phyloP scores from a whole-genome alignment of 2,329 filamentous ascomycete species.

The Hypomyces rosellus region DNA sequence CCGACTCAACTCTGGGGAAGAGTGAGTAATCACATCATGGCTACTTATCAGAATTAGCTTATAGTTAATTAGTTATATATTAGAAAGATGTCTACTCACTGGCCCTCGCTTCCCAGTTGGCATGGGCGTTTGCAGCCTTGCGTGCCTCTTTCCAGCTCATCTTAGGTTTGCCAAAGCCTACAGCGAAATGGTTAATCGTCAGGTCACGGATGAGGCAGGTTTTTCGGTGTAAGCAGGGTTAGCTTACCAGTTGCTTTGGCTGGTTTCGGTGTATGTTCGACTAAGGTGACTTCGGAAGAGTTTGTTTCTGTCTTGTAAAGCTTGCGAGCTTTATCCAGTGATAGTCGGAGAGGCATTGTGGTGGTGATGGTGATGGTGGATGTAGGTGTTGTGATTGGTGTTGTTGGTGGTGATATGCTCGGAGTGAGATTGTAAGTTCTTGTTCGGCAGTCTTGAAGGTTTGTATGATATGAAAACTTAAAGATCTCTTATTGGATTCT shows the following conservation, averaged over 20 bases:
- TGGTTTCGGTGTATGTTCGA: background rate
- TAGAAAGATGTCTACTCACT: background rate
- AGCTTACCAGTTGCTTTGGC: background rate
- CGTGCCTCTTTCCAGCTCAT: conserved; percentile 10
- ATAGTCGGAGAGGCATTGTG: conserved; percentile 4
- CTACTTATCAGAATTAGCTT: background rate
- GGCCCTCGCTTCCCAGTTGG: conserved; percentile 4
- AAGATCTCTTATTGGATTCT: too few species aligned
- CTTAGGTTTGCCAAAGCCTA: background rate
- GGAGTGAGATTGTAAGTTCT: too few species aligned
- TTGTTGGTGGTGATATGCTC: too few species aligned
- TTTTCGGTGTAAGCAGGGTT: background rate
- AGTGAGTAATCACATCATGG: too few species aligned
- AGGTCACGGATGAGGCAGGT: too few species aligned
- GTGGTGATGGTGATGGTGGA: too few species aligned
- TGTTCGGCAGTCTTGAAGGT: too few species aligned
- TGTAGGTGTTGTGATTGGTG: too few species aligned
- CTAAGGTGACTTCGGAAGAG: conserved; percentile 6
- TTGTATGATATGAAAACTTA: too few species aligned
- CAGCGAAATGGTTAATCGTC: too few species aligned
- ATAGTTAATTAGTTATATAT: background rate
- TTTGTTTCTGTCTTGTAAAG: conserved; percentile 1
- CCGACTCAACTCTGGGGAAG: too few species aligned
- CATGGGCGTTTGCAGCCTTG: background rate
- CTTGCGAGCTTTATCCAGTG: conserved; percentile 1